Base-by-base conservation (phyloP, 352 stramenopile genomes). In the Albugo candida region DNA sequence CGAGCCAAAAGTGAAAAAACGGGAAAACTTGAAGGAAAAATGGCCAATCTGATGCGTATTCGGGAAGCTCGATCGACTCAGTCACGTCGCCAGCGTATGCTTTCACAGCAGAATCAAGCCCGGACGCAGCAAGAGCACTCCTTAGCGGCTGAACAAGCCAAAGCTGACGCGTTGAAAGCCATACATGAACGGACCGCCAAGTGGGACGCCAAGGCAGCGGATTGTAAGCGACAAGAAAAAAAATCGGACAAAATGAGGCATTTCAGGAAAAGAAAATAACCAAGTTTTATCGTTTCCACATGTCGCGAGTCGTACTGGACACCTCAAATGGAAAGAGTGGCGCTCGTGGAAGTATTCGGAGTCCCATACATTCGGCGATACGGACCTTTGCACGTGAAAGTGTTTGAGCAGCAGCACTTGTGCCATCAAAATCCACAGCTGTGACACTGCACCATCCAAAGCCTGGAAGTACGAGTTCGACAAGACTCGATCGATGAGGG, bases 381-480 rank as follows among this genome's bases (percentile, higher is more conserved):
- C 65, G 59, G 50, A 91, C 70, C 39, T 72, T 79, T 11, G 51
- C 72, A 16, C 78, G 56, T 10, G 55, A 50, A 19, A 91, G 62
- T 24, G 77, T 91, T 42, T 67, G 64, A 49, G 73, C 60, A 14
- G 71, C 65, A n/a, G 70, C 59, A 11, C 54, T 41, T 5, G 77
- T 83, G 41, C 77, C 74, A 41, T 91, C 74, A n/a, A 91, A 55
- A 51, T 87, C 74, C 10, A 91, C 69, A 14, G 73, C 70, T 0
- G 77, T 86, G 47, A 87, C 63, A 2, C 64, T 69, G 13, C 87
- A 59, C 77, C 77, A 91, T 14, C 77, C 74, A 54, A 91, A 87
- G 43, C 72, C 70, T 41, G 72, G 72, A 18, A 91, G 52, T 48
- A 83, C 75, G 12, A 91, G 48, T 59, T 91, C 77, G 1, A 86